Percentiles rank a stretch among this genome's conserved stretches.
These are phyloP conservation scores for Diaporthe vaccinii DNA, from an alignment of 2,329 filamentous ascomycete species.

Conservation along the genomic window DNA sequence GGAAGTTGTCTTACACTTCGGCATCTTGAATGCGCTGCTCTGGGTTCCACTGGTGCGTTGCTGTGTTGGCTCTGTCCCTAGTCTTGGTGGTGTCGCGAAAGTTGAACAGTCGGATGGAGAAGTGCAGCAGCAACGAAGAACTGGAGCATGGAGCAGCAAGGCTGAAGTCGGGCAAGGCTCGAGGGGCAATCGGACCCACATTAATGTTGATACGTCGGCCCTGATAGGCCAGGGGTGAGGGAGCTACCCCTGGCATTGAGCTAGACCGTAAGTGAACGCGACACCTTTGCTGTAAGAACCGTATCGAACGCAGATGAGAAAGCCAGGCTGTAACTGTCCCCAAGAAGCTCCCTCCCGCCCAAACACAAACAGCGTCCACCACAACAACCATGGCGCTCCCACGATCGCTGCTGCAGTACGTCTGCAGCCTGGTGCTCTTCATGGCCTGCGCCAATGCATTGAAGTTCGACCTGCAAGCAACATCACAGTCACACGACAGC, in stretches of 20 bases:
- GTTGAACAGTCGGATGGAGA: neutral
- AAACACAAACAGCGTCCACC: constrained; percentile 10
- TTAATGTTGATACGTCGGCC: neutral
- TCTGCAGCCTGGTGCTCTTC: constrained; percentile 71
- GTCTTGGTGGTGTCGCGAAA: constrained; percentile 28
- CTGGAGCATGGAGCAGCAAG: constrained; percentile 27
- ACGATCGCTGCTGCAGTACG: constrained; percentile 67
- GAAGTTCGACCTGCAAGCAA: constrained; percentile 92
- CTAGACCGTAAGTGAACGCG: constrained; percentile 36
- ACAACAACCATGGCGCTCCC: constrained; percentile 61
- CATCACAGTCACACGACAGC: constrained; percentile 67
- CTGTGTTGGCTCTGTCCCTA: constrained; percentile 21
- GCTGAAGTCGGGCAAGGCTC: constrained; percentile 36
- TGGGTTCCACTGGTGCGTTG: constrained; percentile 12
- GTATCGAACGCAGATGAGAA: constrained; percentile 18
- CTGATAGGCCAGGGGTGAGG: neutral
- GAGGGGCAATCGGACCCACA: constrained; percentile 2
- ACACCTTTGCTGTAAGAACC: constrained; percentile 37
- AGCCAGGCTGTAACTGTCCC: constrained; percentile 26
- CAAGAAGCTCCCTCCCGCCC: constrained; percentile 21
- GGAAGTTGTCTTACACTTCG: constrained; percentile 78
- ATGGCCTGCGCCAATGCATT: constrained; percentile 74
- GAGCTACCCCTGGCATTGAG: constrained; percentile 34
- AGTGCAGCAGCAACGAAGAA: constrained; percentile 35
- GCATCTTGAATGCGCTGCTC: constrained; percentile 71